Base-by-base conservation (phyloP, 352 stramenopile genomes). In the Thraustochytrium striatum region DNA sequence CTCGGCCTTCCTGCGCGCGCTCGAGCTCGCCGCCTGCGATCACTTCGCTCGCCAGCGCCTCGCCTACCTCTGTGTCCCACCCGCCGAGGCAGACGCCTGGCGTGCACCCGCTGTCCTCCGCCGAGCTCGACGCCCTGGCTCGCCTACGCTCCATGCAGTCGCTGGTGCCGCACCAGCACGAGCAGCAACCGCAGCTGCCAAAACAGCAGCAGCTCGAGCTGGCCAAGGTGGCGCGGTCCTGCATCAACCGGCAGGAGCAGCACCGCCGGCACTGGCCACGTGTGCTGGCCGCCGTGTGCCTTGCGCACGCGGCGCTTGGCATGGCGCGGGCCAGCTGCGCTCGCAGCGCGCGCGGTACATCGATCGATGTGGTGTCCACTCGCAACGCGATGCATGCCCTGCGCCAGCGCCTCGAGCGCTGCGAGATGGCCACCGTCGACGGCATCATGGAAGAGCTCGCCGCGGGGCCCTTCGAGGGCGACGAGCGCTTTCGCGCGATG, bases 1-100 rank as follows among this genome's bases (percentile, higher is more conserved):
- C 52, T 32, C 28, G 41, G 43, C 44, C n/a, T 75, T 75, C 50
- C 19, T 75, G 65, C 44, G 41, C 21, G 43, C 65, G 35, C 44
- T 75, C 16, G 39, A 75, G 65, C 19, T 75, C n/a, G n/a, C 52
- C 13, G 50, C 65, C 3, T 33, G 25, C 5, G 52, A 47, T 39
- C 65, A 75, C 52, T 75, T 75, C 35, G 1, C 47, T 21, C 25
- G 44, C 16, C 38, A n/a, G 19, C 44, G 52, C 9, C 61, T 25
- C 25, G 65, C 65, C 3, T 75, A 62, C 39, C 44, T 75, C 7
- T 38, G 65, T 41, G 43, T 25, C 44, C 39, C 30, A 7, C 44
- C 32, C 21, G 65, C 58, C 11, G 65, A 38, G 19, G 65, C 43
- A 2, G 47, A 55, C 25, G 47, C 16, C 16, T 25, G 25, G 5